Evolutionary conservation across 2,329 filamentous ascomycete genomes (phyloP).

Genomic region (Xylariaceae sp.): DNA sequence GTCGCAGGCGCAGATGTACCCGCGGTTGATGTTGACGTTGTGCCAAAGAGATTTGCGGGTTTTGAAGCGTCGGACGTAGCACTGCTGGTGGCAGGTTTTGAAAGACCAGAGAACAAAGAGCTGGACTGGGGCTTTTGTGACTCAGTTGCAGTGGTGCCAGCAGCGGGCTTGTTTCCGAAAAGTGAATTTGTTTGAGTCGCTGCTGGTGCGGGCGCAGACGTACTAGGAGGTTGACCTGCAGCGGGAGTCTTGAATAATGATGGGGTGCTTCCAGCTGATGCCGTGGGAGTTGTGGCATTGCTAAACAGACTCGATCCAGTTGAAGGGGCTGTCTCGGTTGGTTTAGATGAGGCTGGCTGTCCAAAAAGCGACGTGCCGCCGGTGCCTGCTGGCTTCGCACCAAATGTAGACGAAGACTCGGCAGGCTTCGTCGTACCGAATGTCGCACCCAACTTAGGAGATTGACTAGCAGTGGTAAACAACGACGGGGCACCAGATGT

Average conservation of each 20-base stretch:
- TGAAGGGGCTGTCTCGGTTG: constrained; percentile 18
- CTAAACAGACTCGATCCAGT: constrained; percentile 26
- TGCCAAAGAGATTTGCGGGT: constrained; percentile 29
- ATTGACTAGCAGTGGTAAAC: constrained; percentile 19
- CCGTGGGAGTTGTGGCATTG: constrained; percentile 12
- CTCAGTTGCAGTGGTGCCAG: constrained; percentile 26
- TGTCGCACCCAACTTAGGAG: constrained; percentile 18
- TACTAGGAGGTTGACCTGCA: constrained; percentile 14
- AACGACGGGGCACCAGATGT: constrained; percentile 21
- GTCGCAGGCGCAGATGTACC: constrained; percentile 17
- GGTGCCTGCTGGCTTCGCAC: constrained; percentile 21
- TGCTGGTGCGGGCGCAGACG: constrained; percentile 19
- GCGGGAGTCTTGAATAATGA: constrained; percentile 20
- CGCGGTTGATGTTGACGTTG: constrained; percentile 22
- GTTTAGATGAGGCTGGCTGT: constrained; percentile 22
- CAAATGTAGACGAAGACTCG: constrained; percentile 22
- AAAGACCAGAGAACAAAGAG: constrained; percentile 27
- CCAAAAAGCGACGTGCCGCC: constrained; percentile 18
- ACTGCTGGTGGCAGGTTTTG: constrained; percentile 19
- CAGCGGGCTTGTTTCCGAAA: constrained; percentile 23
- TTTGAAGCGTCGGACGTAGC: constrained; percentile 29
- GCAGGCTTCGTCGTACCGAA: constrained; percentile 27
- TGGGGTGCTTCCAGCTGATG: constrained; percentile 21
- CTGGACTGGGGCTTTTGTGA: constrained; percentile 26
- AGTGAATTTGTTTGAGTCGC: constrained; percentile 19